Base-by-base conservation (phyloP, 129 eudicot species). In the Chrysanthemum seticuspe region DNA sequence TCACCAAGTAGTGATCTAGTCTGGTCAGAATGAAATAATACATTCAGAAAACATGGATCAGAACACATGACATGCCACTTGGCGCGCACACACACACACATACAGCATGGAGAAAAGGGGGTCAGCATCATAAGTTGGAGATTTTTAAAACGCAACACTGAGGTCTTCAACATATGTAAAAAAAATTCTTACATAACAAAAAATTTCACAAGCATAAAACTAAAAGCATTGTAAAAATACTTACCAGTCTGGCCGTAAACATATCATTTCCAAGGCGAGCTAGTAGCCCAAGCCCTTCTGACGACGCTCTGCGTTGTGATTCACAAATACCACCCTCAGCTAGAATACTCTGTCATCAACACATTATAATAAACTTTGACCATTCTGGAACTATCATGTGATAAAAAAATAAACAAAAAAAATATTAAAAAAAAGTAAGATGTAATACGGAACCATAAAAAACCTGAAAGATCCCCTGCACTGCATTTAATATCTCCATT, bases 211-310 rank as follows among this genome's bases (percentile, higher is more conserved):
- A 23, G 45, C 61, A 15, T 31, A 51, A 62, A 40, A 52, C 65
- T 62, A 27, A 15, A 25, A 44, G 47, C 6, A 12, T 15, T 57
- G 74, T 54, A 12, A 71, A 71, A 67, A 58, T 77, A 84, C 87
- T 57, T 69, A 88, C 98, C 97, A 94, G 75, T 85, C 89, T 90
- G 72, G 98, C 98, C 29, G 98, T 86, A 81, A 86, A 94, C 44
- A 76, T 76, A 78, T 94, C 98, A 77, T 90, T 88, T 74, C 98
- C 97, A 8, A 94, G 91, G 77, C 98, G 88, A 73, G 96, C 88
- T 76, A 94, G 81, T 71, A 94, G 67, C 75, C 98, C 98, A 77
- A 94, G 91, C 68, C 98, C 98, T 90, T 94, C 98, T 21, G 96
- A 77, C 34, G 96, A 86, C 63, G 98, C 98, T 80, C 98, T 90